Conservation (phyloP, 805 yeast species). For the Candida sphagnicola region DNA sequence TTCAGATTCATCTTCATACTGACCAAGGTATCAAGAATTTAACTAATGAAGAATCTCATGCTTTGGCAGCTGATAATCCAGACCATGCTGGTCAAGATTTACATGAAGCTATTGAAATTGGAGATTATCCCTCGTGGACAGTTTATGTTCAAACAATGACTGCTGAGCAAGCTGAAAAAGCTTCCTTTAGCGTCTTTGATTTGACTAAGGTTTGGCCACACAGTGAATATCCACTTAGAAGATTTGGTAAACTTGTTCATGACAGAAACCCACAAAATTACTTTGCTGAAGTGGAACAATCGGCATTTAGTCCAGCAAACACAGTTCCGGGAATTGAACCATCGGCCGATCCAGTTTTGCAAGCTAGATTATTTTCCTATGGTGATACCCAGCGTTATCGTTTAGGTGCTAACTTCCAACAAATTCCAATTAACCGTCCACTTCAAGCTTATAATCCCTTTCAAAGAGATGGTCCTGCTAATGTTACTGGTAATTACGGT, state of each 20-base stretch:
- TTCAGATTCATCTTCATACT: constrained; percentile 50
- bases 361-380: constrained; percentile 76
- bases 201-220: constrained; percentile 60
- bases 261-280: constrained; percentile 56
- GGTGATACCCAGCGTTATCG: constrained; percentile 86
- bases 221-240: constrained; percentile 49
- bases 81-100: constrained; percentile 41
- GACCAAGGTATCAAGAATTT: constrained; percentile 47
- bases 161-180: constrained; percentile 51
- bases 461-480: constrained; percentile 8
- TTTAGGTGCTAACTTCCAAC: constrained; percentile 65
- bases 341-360: constrained; percentile 80
- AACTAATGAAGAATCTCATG: constrained; percentile 43
- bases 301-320: constrained; percentile 81
- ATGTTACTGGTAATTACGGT: constrained; percentile 8
- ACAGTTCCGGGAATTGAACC: constrained; percentile 83
- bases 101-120: constrained; percentile 43
- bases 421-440: constrained; percentile 53
- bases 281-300: constrained; percentile 62
- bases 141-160: constrained; percentile 58
- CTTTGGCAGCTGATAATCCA: constrained; percentile 45
- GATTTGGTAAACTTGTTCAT: constrained; percentile 51
- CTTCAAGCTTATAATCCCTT: constrained; percentile 6
- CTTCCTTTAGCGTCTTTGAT: constrained; percentile 46
- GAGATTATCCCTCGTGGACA: constrained; percentile 49